These are phyloP conservation scores for Sphaerostilbella broomeana DNA, from an alignment of 2,329 filamentous ascomycete species.

Conservation along the genomic window DNA sequence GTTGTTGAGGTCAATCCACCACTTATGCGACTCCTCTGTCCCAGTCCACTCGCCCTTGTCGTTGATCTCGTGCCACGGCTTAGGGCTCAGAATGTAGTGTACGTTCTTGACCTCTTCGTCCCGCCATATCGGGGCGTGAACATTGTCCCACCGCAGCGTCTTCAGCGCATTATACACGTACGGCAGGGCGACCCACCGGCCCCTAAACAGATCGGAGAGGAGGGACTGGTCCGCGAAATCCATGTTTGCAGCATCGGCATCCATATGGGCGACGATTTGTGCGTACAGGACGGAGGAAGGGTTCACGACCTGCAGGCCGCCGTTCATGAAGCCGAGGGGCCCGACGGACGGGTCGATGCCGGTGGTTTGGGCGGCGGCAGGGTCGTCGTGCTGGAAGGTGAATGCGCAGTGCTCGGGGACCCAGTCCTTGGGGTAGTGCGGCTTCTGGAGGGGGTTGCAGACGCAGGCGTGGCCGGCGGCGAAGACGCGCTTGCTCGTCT, in stretches of 20 bases:
- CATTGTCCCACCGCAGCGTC: conserved; percentile 47
- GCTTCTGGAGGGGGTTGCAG: conserved; percentile 73
- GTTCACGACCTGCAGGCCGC: conserved; percentile 45
- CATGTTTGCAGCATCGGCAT: conserved; percentile 39
- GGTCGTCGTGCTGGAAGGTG: conserved; percentile 44
- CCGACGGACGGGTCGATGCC: conserved; percentile 39
- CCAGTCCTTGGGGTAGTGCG: conserved; percentile 73
- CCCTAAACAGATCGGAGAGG: conserved; percentile 47
- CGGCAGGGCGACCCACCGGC: conserved; percentile 51
- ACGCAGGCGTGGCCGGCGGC: conserved; percentile 79
- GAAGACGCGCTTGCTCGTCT: conserved; percentile 56
- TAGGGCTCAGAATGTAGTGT: conserved; percentile 55
- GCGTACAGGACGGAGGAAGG: conserved; percentile 42
- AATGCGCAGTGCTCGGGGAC: conserved; percentile 51
- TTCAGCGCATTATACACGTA: conserved; percentile 59
- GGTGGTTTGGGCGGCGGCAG: conserved; percentile 39
- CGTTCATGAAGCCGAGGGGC: conserved; percentile 43
- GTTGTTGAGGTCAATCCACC: conserved; percentile 48
- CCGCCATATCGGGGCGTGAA: conserved; percentile 51
- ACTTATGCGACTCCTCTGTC: conserved; percentile 43
- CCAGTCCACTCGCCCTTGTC: conserved; percentile 37
- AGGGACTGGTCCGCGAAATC: conserved; percentile 56
- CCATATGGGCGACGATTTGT: conserved; percentile 46
- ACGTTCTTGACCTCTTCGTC: conserved; percentile 54
- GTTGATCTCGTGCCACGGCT: conserved; percentile 53